Conservation (phyloP, 108 stramenopile species). For the Nitzschia putrida region DNA sequence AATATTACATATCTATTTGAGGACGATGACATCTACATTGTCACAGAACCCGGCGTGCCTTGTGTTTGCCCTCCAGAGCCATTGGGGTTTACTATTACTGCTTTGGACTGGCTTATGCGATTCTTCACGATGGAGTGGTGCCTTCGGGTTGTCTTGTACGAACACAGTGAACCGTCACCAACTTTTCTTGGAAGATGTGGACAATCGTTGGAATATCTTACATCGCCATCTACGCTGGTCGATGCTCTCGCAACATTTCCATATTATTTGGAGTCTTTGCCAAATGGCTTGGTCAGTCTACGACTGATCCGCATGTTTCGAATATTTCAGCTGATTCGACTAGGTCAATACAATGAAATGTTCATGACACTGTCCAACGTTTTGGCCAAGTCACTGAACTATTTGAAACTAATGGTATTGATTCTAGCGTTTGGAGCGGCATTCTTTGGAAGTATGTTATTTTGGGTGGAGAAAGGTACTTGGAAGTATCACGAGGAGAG, state of each 20-base stretch:
- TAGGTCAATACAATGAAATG: conserved; percentile 66
- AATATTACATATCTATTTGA: conserved; percentile 39
- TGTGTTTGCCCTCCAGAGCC: conserved; percentile 70
- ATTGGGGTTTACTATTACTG: conserved; percentile 11
- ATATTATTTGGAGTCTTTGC: conserved; percentile 52
- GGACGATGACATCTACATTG: conserved; percentile 26
- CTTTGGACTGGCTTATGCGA: conserved; percentile 39
- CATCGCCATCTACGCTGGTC: conserved; percentile 38
- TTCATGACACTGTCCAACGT: conserved; percentile 56
- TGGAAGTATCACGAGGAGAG: conserved; percentile 60
- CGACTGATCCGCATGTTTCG: conserved; percentile 60
- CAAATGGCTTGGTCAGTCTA: conserved; percentile 50
- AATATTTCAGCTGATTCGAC: conserved; percentile 65
- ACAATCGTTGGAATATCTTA: conserved; percentile 39
- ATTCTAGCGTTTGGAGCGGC: conserved; percentile 61
- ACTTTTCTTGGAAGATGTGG: neutral
- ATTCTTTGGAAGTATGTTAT: conserved; percentile 70
- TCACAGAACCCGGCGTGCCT: neutral
- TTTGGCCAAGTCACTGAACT: conserved; percentile 35
- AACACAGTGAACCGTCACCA: conserved; percentile 7
- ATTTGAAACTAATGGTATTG: conserved; percentile 51
- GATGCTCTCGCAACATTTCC: conserved; percentile 66
- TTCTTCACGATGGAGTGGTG: conserved; percentile 71
- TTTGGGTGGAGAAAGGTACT: conserved; percentile 68
- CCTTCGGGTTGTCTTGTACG: conserved; percentile 49